These are phyloP conservation scores for Fusarium sp. DNA, from an alignment of 2,329 filamentous ascomycete species.

Conservation along the genomic window DNA sequence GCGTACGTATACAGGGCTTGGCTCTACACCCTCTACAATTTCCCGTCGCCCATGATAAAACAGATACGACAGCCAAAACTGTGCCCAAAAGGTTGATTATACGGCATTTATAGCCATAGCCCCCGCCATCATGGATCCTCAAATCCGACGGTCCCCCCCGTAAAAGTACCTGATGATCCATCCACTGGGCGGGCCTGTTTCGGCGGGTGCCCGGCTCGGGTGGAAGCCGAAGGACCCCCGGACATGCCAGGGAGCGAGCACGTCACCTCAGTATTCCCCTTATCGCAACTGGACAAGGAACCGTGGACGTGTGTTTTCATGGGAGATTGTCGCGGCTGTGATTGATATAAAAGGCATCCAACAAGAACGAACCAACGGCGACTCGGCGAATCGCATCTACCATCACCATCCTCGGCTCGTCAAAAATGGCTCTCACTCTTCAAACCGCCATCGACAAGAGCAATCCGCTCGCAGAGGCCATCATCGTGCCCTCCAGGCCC, in stretches of 20 bases:
- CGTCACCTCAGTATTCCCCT: slow-evolving; percentile 35
- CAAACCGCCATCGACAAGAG: slow-evolving; percentile 59
- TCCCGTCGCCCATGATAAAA: no score
- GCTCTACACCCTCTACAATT: neutral
- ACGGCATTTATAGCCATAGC: neutral
- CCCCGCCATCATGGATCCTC: neutral
- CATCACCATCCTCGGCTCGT: neutral
- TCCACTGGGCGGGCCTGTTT: slow-evolving; percentile 32
- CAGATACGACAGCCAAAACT: no score
- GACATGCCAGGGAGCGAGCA: slow-evolving; percentile 39
- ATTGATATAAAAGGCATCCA: neutral
- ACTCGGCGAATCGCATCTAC: neutral
- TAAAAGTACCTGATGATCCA: slow-evolving; percentile 24
- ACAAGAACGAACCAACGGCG: no score
- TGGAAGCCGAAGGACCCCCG: slow-evolving; percentile 38
- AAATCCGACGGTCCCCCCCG: slow-evolving; percentile 1
- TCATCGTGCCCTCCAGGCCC: slow-evolving; percentile 77
- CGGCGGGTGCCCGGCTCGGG: slow-evolving; percentile 36
- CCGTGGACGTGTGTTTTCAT: slow-evolving; percentile 1
- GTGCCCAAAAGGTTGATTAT: neutral
- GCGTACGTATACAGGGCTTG: no score
- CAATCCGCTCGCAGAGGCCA: slow-evolving; percentile 60
- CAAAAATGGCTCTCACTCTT: slow-evolving; percentile 55
- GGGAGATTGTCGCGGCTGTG: neutral
- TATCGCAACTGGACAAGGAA: slow-evolving; percentile 2